Evolutionary conservation across 2,329 filamentous ascomycete genomes (phyloP), one percentile per base, ranked within the genome.

Genomic region (Alternaria ethzedia): DNA sequence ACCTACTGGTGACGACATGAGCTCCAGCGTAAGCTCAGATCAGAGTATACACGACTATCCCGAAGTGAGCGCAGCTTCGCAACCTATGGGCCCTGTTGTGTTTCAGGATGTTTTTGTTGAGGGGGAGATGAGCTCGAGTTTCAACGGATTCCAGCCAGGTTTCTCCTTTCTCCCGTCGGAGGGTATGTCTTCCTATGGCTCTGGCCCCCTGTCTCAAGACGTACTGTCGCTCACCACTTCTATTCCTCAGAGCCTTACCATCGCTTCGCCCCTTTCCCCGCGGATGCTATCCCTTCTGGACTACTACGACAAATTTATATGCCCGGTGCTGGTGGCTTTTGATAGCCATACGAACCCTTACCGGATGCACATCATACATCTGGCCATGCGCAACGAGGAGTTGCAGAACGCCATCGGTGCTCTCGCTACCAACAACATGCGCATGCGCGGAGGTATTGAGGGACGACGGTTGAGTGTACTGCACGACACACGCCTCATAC

Each of bases 321-420:
- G 94, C 70, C 92, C 93, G 6, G 93, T 93, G 63, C 92, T 97
- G 80, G 94, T 97, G 54, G 92, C 94, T 70, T 94, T 97, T 78
- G 95, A 98, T 77, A 90, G 90, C 11, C 91, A 92, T 2, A 59
- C 70, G 6, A 97, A 97, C 78, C 95, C 95, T 1, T 97, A 95
- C 78, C 87, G 94, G 65, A 89, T 90, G 71, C 91, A 96, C 75
- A 89, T 97, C 59, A 85, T 97, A 63, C 89, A 89, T 59, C 85
- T 97, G 54, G 93, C 94, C 12, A 86, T 89, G 68, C 86, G 87
- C 63, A 97, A 92, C 79, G 89, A 91, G 70, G 94, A 92, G 69
- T 83, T 97, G n/a, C 93, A 95, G 76, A 93, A 97, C 79, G 94
- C 94, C 57, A 94, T 97, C 73, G 96, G 94, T 71, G 94, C 94